Evolutionary conservation across 805 yeast genomes (phyloP), one percentile per base, ranked within the genome.

Genomic region (Kodamaea leandrae): DNA sequence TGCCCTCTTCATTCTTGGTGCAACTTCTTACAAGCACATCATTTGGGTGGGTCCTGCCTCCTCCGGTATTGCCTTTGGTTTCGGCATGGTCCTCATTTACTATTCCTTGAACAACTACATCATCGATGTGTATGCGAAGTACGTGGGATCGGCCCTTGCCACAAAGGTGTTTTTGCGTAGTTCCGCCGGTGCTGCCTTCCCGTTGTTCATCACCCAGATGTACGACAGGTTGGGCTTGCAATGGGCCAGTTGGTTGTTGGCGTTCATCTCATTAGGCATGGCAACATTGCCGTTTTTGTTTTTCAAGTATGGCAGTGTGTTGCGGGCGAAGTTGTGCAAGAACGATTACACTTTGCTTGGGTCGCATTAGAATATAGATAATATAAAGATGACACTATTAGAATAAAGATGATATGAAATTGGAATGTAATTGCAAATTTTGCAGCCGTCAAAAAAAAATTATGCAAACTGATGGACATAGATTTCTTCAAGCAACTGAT

Each of bases 111-210:
- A 85, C 66, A 85, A 85, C 65, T 87, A 90, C 57, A 90, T 89
- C 63, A 86, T 89, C 58, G 96, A 89, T 63, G 84, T 95, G 28
- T 88, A 89, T 63, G 83, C 87, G 39, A 79, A 83, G 55, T 83
- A 74, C 55, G 90, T 91, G 4, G 88, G 93, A 6, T 74, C 82
- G 44, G 93, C 93, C 0, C 70, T 85, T 51, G 91, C 91, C 12
- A 83, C 91, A 3, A 85, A 85, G 58, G 91, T 84, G 21, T 84
- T 85, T 54, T 67, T 85, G 52, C 76, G 95, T 71, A 75, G 83
- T 52, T 84, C 88, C 15, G 90, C 89, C 54, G 95, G 93, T 68
- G 91, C 89, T 19, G 91, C 89, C 0, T 83, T 85, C 75, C 90
- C 91, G 46, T 68, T 85, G 50, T 84, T 85, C 58, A 78, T 85